Percentiles rank a stretch among this genome's conserved stretches.
These are phyloP conservation scores for Pseudocercospora crystallina DNA, from an alignment of 2,329 filamentous ascomycete genomes.

Conservation along the genomic window DNA sequence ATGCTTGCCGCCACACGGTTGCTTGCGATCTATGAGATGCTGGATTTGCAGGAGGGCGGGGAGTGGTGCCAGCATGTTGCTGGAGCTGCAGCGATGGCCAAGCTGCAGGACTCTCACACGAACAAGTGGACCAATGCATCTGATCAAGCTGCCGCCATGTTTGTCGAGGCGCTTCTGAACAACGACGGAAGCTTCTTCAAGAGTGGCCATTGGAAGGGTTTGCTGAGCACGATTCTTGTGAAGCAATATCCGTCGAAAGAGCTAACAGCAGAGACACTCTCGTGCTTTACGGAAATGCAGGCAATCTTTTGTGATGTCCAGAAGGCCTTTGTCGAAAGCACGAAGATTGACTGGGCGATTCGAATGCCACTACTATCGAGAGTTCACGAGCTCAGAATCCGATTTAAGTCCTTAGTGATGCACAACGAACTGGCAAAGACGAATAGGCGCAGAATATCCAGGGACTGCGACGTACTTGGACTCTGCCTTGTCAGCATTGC, in stretches of 20 bases:
- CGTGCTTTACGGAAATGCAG: constrained; percentile 13
- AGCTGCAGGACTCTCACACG: neutral
- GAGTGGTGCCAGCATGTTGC: constrained; percentile 15
- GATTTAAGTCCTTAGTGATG: constrained; percentile 9
- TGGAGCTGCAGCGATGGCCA: constrained; percentile 16
- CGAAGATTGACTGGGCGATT: constrained; percentile 2
- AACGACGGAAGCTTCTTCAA: constrained; percentile 15
- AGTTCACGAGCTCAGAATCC: constrained; percentile 14
- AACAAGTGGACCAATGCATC: neutral
- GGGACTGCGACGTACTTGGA: constrained; percentile 14
- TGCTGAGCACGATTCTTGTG: constrained; percentile 8
- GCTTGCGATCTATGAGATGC: constrained; percentile 17
- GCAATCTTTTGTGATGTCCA: constrained; percentile 10
- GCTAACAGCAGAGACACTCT: constrained; percentile 7
- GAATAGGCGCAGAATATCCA: constrained; percentile 7
- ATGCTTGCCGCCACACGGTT: constrained; percentile 17
- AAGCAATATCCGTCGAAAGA: constrained; percentile 10
- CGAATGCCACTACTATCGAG: constrained; percentile 8
- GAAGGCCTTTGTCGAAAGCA: neutral
- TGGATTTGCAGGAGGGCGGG: constrained; percentile 9
- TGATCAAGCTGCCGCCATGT: constrained; percentile 16
- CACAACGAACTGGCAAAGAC: constrained; percentile 8
- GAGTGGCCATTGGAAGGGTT: constrained; percentile 14
- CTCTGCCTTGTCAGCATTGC: constrained; percentile 16
- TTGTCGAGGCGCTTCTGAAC: constrained; percentile 17